Base-by-base conservation (phyloP, 257 asterid species). In the Mentha longifolia region DNA sequence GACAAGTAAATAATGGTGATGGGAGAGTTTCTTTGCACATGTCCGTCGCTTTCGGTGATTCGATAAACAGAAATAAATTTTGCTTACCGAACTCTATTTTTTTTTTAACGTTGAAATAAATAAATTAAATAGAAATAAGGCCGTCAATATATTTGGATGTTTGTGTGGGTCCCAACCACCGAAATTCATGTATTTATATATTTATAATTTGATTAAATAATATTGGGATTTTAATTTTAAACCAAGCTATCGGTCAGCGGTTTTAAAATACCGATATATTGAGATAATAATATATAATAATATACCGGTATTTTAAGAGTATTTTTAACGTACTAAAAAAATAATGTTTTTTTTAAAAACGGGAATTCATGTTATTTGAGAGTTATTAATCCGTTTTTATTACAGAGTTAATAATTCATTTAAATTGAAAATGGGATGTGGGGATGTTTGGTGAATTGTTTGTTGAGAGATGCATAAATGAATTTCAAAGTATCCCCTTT, bases 11-110 rank as follows among this genome's bases (percentile, higher is more conserved):
- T 73, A 22, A 22, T 73, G 73, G 79, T 80, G 67, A 67, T 62
- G 55, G 76, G 61, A 28, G 61, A 73, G 56, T 67, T 73, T 45
- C 60, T 12, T 42, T 30, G 79, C 89, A 89, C 92, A 89, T 86
- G 92, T 67, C 82, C 68, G 82, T 89, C 88, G 67, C 83, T 80
- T 80, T 86, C 91, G 7, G 65, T 71, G 59, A 59, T 61, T 64
- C 43, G 67, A 56, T 33, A 49, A 56, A 41, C 55, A 47, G 5
- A 63, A 73, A 69, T 76, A 46, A 76, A 59, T 61, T 45, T 45
- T 74, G 52, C 65, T 20, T 66, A 74, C 82, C 78, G 60, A 74
- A 71, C 85, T 66, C 59, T 4, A 37, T 55, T 65, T 71, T 54
- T 39, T 49, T 41, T 2, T 39, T 2, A 2, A 41, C 7, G 10